Percentiles rank a stretch among this genome's conserved stretches.
Evolutionary conservation across 352 stramenopile species (phyloP).

Genomic region (Thalassiosira hispida): DNA sequence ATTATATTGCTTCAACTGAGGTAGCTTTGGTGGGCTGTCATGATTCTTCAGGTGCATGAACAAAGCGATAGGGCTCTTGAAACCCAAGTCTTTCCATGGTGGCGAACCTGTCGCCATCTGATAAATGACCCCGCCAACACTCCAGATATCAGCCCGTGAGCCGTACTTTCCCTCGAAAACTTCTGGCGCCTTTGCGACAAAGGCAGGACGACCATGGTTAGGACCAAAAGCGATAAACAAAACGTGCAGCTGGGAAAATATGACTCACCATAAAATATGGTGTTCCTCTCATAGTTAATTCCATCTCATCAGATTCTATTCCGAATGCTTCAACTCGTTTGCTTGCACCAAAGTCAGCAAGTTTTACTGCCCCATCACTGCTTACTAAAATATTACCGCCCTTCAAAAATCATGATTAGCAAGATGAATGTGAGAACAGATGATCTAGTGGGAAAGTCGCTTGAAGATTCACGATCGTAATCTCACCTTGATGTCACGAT

Average conservation of each 20-base stretch:
- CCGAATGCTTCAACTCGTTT: slow-evolving; percentile 72
- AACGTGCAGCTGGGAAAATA: background rate
- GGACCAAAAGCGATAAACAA: background rate
- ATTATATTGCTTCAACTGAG: slow-evolving; percentile 18
- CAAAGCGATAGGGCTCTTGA: slow-evolving; percentile 85
- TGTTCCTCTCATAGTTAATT: slow-evolving; percentile 86
- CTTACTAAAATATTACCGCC: slow-evolving; percentile 93
- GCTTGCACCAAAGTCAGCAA: slow-evolving; percentile 94
- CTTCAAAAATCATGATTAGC: slow-evolving; percentile 27
- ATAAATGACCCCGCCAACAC: slow-evolving; percentile 85
- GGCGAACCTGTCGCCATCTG: slow-evolving; percentile 87
- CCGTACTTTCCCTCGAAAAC: slow-evolving; percentile 90
- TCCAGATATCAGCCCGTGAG: slow-evolving; percentile 86
- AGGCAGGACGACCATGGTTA: slow-evolving; percentile 10
- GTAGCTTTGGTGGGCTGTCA: slow-evolving; percentile 51
- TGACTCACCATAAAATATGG: slow-evolving; percentile 90
- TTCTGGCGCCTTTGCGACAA: slow-evolving; percentile 88
- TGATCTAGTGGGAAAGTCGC: background rate
- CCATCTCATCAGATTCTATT: slow-evolving; percentile 65
- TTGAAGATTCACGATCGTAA: background rate
- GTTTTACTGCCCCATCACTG: slow-evolving; percentile 92
- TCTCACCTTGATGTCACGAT: slow-evolving; percentile 91
- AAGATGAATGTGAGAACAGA: slow-evolving; percentile 3
- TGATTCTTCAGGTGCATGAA: slow-evolving; percentile 81
- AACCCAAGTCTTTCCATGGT: slow-evolving; percentile 88